Evolutionary conservation across 352 stramenopile species (phyloP).

Genomic region (Salisapilia sapeloensis): DNA sequence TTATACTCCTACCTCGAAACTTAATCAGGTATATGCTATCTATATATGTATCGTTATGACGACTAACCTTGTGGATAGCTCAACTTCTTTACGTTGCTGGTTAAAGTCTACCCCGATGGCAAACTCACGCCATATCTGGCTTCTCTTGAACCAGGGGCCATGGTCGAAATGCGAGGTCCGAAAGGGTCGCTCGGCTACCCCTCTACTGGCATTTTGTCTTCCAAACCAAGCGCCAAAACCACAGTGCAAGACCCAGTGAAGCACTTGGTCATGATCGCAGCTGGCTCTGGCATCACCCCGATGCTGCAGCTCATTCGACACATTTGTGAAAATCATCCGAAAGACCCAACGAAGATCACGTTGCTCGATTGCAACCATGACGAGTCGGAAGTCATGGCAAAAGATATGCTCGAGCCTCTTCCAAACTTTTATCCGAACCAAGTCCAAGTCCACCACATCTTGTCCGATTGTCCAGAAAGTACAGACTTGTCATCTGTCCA

Average conservation of each 20-base stretch:
- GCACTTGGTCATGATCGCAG: slow-evolving; percentile 64
- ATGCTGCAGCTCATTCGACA: slow-evolving; percentile 72
- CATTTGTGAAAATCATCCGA: slow-evolving; percentile 31
- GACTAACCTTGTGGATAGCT: slow-evolving; percentile 6
- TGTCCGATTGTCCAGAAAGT: slow-evolving; percentile 22
- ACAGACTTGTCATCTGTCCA: slow-evolving; percentile 30
- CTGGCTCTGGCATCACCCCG: slow-evolving; percentile 57
- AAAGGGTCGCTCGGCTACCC: slow-evolving; percentile 49
- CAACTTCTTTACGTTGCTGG: slow-evolving; percentile 45
- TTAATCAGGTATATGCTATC: slow-evolving; percentile 24
- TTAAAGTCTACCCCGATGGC: slow-evolving; percentile 67
- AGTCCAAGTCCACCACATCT: slow-evolving; percentile 47
- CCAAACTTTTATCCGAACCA: slow-evolving; percentile 58
- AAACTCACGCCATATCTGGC: slow-evolving; percentile 60
- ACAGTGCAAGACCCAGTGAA: slow-evolving; percentile 29
- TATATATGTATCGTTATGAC: too few relatives aligned
- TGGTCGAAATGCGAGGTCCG: slow-evolving; percentile 55
- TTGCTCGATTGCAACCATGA: slow-evolving; percentile 61
- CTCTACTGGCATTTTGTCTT: slow-evolving; percentile 12
- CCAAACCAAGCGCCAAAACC: too few relatives aligned
- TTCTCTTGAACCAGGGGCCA: slow-evolving; percentile 24
- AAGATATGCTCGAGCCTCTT: slow-evolving; percentile 54
- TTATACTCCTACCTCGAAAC: slow-evolving; percentile 66
- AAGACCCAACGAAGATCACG: slow-evolving; percentile 44
- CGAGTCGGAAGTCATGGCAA: slow-evolving; percentile 46